Percentiles rank a stretch among this genome's conserved stretches.
These are phyloP conservation scores for Phytophthora pistaciae DNA, from an alignment of 352 stramenopile species.

Conservation along the genomic window DNA sequence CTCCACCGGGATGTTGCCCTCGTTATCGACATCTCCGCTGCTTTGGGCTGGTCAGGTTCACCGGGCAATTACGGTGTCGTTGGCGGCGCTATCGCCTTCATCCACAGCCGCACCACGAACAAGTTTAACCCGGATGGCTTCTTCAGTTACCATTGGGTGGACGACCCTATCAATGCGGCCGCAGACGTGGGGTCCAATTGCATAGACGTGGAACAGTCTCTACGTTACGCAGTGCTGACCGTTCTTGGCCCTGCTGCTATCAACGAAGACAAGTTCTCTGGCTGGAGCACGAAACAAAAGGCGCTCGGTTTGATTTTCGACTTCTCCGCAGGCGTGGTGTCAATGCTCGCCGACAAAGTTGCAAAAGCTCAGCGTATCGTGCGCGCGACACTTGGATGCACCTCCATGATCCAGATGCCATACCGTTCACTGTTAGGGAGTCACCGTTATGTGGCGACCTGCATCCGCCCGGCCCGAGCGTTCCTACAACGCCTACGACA, in stretches of 20 bases:
- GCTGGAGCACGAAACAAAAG: conserved; percentile 11
- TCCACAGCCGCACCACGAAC: conserved; percentile 4
- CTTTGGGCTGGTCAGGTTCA: conserved; percentile 28
- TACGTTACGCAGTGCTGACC: conserved; percentile 11
- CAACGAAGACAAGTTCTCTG: conserved; percentile 32
- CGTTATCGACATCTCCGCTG: conserved; percentile 21
- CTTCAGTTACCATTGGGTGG: conserved; percentile 34
- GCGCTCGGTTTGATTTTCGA: conserved; percentile 25
- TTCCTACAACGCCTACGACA: conserved; percentile 27
- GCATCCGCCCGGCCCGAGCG: conserved; percentile 10
- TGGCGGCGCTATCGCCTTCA: conserved; percentile 18
- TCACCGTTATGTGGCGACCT: conserved; percentile 31
- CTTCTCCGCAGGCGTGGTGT: not conserved
- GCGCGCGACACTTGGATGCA: not conserved
- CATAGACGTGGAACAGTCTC: conserved; percentile 6
- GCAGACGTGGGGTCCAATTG: conserved; percentile 7
- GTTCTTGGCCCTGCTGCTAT: conserved; percentile 14
- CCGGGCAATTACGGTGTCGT: conserved; percentile 18
- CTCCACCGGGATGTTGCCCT: conserved; percentile 10
- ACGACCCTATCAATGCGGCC: conserved; percentile 29
- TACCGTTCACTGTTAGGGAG: conserved; percentile 23
- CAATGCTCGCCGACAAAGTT: not conserved
- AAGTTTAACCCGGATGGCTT: not conserved
- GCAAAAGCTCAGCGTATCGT: conserved; percentile 1
- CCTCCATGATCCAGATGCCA: not conserved